These are phyloP conservation scores for Intubia oerlemansii DNA, from an alignment of 2,329 filamentous ascomycete species.

Conservation along the genomic window DNA sequence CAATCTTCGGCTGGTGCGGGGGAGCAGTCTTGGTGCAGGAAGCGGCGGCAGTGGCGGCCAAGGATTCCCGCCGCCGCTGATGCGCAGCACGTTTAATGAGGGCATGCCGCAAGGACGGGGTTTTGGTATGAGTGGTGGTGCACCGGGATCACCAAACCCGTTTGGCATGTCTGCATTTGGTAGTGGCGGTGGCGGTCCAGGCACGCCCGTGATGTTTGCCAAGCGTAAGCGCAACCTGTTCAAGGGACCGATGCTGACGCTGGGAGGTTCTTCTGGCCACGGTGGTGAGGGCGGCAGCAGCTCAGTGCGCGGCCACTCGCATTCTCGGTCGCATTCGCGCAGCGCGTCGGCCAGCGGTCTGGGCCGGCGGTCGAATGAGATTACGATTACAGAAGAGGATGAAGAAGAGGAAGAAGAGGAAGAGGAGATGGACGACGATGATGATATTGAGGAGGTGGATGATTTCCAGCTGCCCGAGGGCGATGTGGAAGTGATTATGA, in stretches of 20 bases:
- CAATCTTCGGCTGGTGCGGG: slow-evolving; percentile 66
- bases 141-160: slow-evolving; percentile 34
- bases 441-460: too few relatives aligned
- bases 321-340: slow-evolving; percentile 34
- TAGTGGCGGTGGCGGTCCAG: not conserved
- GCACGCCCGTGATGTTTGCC: slow-evolving; percentile 44
- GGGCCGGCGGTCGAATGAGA: slow-evolving; percentile 50
- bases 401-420: slow-evolving; percentile 27
- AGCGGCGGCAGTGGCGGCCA: not conserved
- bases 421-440: slow-evolving; percentile 15
- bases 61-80: not conserved
- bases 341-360: slow-evolving; percentile 37
- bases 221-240: slow-evolving; percentile 65
- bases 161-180: slow-evolving; percentile 8
- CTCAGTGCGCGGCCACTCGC: slow-evolving; percentile 12
- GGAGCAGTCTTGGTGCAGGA: too few relatives aligned
- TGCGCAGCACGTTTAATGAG: slow-evolving; percentile 34
- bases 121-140: too few relatives aligned
- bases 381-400: slow-evolving; percentile 48
- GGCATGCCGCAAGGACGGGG: slow-evolving; percentile 24
- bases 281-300: slow-evolving; percentile 8
- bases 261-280: slow-evolving; percentile 17
- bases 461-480: too few relatives aligned
- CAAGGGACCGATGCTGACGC: slow-evolving; percentile 52
- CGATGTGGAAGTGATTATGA: too few relatives aligned